Evolutionary conservation across 192 early-diverging fungal species (phyloP).

Genomic region (Gryganskiella cystojenkinii): DNA sequence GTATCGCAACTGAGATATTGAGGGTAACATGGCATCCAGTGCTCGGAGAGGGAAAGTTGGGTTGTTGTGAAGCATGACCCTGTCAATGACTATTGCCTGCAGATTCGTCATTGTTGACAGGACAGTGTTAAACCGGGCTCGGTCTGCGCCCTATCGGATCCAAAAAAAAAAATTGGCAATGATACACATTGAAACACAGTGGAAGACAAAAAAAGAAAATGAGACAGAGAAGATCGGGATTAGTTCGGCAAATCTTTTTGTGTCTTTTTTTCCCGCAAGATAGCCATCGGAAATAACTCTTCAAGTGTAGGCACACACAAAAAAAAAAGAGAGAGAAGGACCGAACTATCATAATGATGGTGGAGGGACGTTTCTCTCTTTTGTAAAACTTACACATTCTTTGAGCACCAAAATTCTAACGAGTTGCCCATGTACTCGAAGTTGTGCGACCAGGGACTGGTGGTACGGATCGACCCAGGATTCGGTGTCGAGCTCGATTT

Average conservation of each 20-base stretch:
- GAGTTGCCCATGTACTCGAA: slow-evolving; percentile 10
- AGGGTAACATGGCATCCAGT: slow-evolving; percentile 2
- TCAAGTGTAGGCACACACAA: too few relatives aligned
- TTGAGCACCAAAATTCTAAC: slow-evolving; percentile 18
- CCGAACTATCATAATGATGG: background rate
- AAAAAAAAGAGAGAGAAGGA: too few relatives aligned
- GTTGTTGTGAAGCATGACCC: slow-evolving; percentile 18
- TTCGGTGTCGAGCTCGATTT: slow-evolving; percentile 26
- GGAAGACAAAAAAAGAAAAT: background rate
- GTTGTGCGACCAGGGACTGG: slow-evolving; percentile 10
- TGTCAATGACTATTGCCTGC: slow-evolving; percentile 26
- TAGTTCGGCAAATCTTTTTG: too few relatives aligned
- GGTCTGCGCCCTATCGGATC: slow-evolving; percentile 21
- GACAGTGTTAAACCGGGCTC: slow-evolving; percentile 6
- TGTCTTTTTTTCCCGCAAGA: background rate
- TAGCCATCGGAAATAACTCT: background rate
- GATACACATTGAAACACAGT: background rate
- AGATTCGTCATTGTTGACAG: slow-evolving; percentile 20
- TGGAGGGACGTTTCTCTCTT: too few relatives aligned
- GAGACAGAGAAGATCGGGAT: background rate
- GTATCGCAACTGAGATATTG: slow-evolving; percentile 4
- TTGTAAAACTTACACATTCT: slow-evolving; percentile 32
- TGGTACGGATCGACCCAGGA: slow-evolving; percentile 33
- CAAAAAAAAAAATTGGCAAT: background rate
- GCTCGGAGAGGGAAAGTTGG: slow-evolving; percentile 1